phyloP scores from a whole-genome alignment of 2,329 filamentous ascomycete species.

The Cordyceps fumosorosea region DNA sequence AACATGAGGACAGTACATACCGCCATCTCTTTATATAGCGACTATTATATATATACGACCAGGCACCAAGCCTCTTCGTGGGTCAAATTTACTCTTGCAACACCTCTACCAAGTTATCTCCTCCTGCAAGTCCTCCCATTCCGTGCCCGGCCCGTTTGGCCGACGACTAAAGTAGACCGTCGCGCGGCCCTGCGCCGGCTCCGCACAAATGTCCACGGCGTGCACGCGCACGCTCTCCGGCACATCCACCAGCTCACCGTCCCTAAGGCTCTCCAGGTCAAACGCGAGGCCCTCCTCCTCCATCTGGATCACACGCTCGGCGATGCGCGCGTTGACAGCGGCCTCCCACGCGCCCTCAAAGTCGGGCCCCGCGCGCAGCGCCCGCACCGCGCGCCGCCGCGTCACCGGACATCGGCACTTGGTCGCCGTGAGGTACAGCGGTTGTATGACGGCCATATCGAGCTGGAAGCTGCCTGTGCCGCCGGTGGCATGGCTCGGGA shows the following conservation, averaged over 20 bases:
- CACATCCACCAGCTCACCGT: conserved; percentile 16
- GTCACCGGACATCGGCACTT: conserved; percentile 15
- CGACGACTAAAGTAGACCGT: conserved; percentile 1
- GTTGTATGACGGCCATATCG: conserved; percentile 15
- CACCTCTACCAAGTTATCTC: background rate
- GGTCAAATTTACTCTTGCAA: background rate
- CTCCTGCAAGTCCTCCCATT: conserved; percentile 6
- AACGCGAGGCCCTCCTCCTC: conserved; percentile 14
- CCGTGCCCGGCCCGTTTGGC: background rate
- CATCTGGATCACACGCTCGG: conserved; percentile 12
- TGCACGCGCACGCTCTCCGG: conserved; percentile 6
- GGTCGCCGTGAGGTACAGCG: conserved; percentile 15
- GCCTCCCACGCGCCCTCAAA: conserved; percentile 15
- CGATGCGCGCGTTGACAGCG: conserved; percentile 7
- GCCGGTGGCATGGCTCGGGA: background rate
- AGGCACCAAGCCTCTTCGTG: background rate
- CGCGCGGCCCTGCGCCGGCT: conserved; percentile 8
- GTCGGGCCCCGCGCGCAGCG: conserved; percentile 6
- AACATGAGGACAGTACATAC: background rate
- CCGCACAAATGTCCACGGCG: conserved; percentile 11
- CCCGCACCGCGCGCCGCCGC: conserved; percentile 13
- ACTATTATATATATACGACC: background rate
- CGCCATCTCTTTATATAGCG: background rate
- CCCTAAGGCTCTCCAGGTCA: conserved; percentile 10
- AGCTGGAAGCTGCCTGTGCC: conserved; percentile 8